Percentiles rank a stretch among this genome's conserved stretches.
phyloP scores from a whole-genome alignment of 768 basidiomycete genomes.

The Termitomyces sp. region DNA sequence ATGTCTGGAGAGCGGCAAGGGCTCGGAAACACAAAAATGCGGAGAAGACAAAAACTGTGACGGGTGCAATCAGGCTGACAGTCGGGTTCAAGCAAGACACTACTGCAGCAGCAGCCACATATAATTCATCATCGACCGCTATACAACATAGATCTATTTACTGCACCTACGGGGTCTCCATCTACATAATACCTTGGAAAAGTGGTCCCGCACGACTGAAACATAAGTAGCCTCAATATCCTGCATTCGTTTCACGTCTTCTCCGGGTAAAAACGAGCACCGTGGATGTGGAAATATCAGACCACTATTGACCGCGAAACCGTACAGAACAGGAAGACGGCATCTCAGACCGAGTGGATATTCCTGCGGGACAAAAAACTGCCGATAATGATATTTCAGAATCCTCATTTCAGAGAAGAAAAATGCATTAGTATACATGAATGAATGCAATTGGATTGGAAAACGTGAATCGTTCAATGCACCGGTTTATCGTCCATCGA shows the following conservation, averaged over 20 bases:
- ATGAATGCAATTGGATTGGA: neutral
- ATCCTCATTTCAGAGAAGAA: too few species aligned
- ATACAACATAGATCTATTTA: neutral
- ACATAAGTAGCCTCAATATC: neutral
- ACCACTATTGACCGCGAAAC: neutral
- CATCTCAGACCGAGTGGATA: neutral
- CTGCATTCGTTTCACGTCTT: too few species aligned
- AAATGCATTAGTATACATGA: too few species aligned
- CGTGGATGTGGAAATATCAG: too few species aligned
- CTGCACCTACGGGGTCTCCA: neutral
- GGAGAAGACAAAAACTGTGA: constrained; percentile 15
- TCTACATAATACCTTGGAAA: neutral
- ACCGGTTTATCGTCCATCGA: too few species aligned
- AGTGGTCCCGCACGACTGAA: neutral
- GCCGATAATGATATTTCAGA: neutral
- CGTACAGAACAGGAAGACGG: neutral
- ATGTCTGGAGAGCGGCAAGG: constrained; percentile 16
- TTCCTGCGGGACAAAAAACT: neutral
- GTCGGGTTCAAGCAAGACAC: constrained; percentile 13
- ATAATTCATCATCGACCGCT: neutral
- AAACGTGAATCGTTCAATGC: neutral
- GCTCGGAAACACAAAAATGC: constrained; percentile 13
- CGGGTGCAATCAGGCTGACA: constrained; percentile 13
- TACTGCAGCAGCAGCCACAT: neutral
- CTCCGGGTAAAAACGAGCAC: neutral